Conservation (phyloP, 441 rosid species). For the Euphorbia celastroides region DNA sequence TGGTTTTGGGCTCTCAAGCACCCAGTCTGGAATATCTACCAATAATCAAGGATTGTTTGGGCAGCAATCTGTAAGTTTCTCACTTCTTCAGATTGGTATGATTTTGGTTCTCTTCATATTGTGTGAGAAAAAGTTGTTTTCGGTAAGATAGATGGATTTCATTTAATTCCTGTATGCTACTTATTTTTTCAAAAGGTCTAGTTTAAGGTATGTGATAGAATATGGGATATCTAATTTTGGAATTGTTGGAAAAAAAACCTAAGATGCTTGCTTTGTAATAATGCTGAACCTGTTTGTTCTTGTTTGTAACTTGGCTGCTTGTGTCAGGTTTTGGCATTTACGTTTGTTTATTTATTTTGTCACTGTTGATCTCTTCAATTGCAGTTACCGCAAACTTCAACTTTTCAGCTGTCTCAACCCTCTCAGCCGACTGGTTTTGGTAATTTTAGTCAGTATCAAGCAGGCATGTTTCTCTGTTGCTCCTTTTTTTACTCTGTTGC, state of each 20-base stretch:
- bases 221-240: background rate
- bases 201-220: background rate
- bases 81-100: background rate
- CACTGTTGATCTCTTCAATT: conserved; percentile 19
- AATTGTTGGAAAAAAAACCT: background rate
- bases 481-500: background rate
- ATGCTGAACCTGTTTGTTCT: background rate
- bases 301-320: background rate
- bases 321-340: conserved; percentile 1
- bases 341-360: conserved; percentile 1
- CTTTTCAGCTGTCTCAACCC: conserved; percentile 60
- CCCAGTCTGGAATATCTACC: conserved; percentile 47
- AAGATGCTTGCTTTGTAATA: background rate
- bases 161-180: background rate
- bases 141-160: background rate
- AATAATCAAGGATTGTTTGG: conserved; percentile 37
- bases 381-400: conserved; percentile 45
- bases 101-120: conserved; percentile 1
- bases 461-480: conserved; percentile 33
- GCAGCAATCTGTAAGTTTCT: conserved; percentile 50
- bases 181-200: background rate
- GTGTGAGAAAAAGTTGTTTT: background rate
- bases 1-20: conserved; percentile 50
- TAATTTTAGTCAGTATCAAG: conserved; percentile 54
- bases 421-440: conserved; percentile 46